Evolutionary conservation across 225 moss, liverwort and hornwort species (phyloP).

Genomic region (Physcomitrellopsis africana): DNA sequence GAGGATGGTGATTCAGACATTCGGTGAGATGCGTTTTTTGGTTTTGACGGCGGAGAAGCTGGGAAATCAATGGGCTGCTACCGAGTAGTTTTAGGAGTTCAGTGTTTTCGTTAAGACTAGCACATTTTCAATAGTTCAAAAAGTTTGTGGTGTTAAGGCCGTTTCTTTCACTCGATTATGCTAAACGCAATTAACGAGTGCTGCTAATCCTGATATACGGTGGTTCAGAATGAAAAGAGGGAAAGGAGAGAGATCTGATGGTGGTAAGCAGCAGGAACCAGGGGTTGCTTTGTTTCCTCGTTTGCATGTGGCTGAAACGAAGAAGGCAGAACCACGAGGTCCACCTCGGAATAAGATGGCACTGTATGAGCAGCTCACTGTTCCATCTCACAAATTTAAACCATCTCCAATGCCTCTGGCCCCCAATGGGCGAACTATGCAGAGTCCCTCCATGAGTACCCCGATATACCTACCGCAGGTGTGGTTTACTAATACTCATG

Average conservation of each 20-base stretch:
- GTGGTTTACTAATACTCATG: background rate
- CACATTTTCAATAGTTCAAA: background rate
- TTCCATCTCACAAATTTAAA: constrained; percentile 76
- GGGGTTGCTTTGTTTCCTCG: constrained; percentile 80
- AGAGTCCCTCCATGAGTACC: constrained; percentile 41
- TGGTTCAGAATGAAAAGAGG: constrained; percentile 37
- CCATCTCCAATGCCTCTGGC: constrained; percentile 63
- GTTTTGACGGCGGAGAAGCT: constrained; percentile 13
- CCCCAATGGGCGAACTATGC: constrained; percentile 41
- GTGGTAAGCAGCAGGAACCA: constrained; percentile 32
- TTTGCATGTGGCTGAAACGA: constrained; percentile 85
- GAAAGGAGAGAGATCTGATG: constrained; percentile 42
- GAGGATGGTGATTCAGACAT: too few species aligned
- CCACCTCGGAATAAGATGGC: constrained; percentile 99
- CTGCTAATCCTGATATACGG: constrained; percentile 15
- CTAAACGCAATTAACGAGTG: constrained; percentile 22
- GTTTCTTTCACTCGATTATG: constrained; percentile 24
- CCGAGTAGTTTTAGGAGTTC: constrained; percentile 7
- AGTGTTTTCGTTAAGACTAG: constrained; percentile 4
- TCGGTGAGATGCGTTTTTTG: background rate
- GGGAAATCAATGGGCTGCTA: background rate
- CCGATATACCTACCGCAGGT: constrained; percentile 59
- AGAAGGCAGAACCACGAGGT: constrained; percentile 74
- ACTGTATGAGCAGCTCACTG: constrained; percentile 87
- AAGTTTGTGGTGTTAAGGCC: background rate